Percentiles rank a stretch among this genome's conserved stretches.
Conservation (phyloP, 1,284 basidiomycete genomes). For the Ceraceosorus guamensis region DNA sequence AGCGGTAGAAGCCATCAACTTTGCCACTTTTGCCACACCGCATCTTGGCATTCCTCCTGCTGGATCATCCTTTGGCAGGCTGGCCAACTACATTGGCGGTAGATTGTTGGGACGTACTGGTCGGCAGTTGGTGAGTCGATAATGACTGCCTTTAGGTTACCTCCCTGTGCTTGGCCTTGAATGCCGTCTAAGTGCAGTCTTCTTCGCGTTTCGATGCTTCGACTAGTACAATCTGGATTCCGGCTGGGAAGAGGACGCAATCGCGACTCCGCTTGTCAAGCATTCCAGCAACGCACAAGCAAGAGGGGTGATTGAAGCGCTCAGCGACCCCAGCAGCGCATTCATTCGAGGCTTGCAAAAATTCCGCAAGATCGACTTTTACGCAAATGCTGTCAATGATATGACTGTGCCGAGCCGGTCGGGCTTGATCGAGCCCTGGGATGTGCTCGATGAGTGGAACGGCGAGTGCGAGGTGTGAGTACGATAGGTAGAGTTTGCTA, state of each 20-base stretch:
- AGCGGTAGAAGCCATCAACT: slow-evolving; percentile 59
- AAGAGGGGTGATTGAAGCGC: slow-evolving; percentile 21
- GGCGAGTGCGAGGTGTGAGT: slow-evolving; percentile 8
- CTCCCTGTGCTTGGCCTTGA: too few relatives aligned
- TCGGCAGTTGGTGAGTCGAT: slow-evolving; percentile 58
- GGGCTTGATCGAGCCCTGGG: slow-evolving; percentile 20
- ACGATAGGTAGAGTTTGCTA: neutral
- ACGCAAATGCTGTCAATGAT: slow-evolving; percentile 63
- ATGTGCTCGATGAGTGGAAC: slow-evolving; percentile 17
- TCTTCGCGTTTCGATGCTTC: too few relatives aligned
- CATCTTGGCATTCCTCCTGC: slow-evolving; percentile 58
- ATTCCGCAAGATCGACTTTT: slow-evolving; percentile 69
- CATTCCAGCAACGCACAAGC: neutral
- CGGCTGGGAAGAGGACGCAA: slow-evolving; percentile 14
- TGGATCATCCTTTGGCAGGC: slow-evolving; percentile 59
- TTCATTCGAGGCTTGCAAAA: slow-evolving; percentile 68
- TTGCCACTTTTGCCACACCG: slow-evolving; percentile 74
- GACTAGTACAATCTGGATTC: slow-evolving; percentile 17
- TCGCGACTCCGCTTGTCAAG: neutral
- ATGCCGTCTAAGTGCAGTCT: too few relatives aligned
- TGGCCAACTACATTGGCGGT: slow-evolving; percentile 62
- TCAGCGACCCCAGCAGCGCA: slow-evolving; percentile 55
- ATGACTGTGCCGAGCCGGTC: slow-evolving; percentile 38
- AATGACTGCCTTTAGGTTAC: neutral
- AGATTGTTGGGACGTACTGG: slow-evolving; percentile 74